A percentile compares a stretch with the other conserved stretches of the same genome.
Conservation (phyloP, 176 grass and related monocot genomes). For the Ensete glaucum region DNA sequence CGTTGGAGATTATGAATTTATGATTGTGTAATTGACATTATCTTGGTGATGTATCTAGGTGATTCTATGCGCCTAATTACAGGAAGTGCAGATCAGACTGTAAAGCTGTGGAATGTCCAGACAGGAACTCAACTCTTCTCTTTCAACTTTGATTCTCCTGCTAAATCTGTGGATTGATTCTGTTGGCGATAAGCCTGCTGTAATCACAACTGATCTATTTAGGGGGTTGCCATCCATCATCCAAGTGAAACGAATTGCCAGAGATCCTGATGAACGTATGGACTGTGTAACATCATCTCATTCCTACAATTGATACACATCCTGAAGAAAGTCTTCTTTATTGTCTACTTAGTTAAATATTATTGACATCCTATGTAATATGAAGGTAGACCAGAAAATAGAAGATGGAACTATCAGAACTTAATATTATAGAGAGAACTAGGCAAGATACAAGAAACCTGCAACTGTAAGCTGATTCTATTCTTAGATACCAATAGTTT, state of each 20-base stretch:
- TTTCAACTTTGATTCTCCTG: conserved; percentile 69
- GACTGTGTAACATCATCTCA: neutral
- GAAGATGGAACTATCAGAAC: too few species aligned
- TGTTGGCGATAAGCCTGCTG: conserved; percentile 48
- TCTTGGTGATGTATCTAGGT: conserved; percentile 10
- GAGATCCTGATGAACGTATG: conserved; percentile 56
- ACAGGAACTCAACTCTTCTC: conserved; percentile 57
- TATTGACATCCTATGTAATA: neutral
- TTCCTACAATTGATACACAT: too few species aligned
- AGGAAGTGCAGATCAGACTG: conserved; percentile 63
- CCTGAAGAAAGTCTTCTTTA: neutral
- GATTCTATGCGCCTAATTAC: conserved; percentile 72
- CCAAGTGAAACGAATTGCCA: conserved; percentile 71
- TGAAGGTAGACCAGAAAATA: too few species aligned
- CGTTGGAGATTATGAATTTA: too few species aligned
- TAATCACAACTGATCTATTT: conserved; percentile 82
- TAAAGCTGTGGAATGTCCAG: conserved; percentile 81
- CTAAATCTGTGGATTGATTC: conserved; percentile 58
- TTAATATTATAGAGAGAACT: too few species aligned
- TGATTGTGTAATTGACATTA: too few species aligned
- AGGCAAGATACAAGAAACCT: too few species aligned
- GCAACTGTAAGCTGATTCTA: too few species aligned
- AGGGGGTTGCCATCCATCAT: conserved; percentile 61
- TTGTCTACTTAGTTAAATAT: neutral
- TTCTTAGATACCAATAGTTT: too few species aligned